Evolutionary conservation across 192 early-diverging fungal species (phyloP).

Genomic region (Obelidium mucronatum): DNA sequence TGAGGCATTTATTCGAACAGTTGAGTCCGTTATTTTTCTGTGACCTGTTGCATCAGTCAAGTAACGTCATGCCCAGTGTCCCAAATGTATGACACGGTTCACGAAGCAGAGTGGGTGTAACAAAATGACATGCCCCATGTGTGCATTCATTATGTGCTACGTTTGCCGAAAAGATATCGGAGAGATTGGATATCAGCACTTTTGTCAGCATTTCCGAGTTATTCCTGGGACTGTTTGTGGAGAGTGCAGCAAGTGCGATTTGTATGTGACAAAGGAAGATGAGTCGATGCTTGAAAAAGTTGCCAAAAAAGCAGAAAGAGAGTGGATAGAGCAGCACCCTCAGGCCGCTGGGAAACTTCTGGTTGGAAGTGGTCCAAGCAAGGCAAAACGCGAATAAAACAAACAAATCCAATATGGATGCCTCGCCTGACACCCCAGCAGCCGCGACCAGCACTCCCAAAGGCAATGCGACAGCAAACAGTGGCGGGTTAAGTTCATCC

Average conservation of each 20-base stretch:
- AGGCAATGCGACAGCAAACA: too few relatives aligned
- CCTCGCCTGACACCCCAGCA: background rate
- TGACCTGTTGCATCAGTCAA: background rate
- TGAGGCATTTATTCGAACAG: slow-evolving; percentile 67
- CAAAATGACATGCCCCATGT: slow-evolving; percentile 68
- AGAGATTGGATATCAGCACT: slow-evolving; percentile 62
- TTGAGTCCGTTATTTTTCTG: slow-evolving; percentile 31
- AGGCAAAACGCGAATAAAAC: background rate
- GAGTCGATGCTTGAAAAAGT: slow-evolving; percentile 50
- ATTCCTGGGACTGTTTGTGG: slow-evolving; percentile 53
- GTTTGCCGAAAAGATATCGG: slow-evolving; percentile 67
- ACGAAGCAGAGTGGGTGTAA: slow-evolving; percentile 68
- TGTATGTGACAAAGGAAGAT: slow-evolving; percentile 64
- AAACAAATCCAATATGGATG: background rate
- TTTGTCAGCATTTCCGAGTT: slow-evolving; percentile 67
- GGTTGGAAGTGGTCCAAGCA: background rate
- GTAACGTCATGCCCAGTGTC: slow-evolving; percentile 53
- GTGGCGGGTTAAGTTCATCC: too few relatives aligned
- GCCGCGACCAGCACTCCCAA: too few relatives aligned
- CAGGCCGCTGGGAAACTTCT: background rate
- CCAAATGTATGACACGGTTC: slow-evolving; percentile 60
- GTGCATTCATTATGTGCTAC: slow-evolving; percentile 69
- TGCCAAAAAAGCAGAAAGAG: slow-evolving; percentile 50
- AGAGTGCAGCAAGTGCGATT: slow-evolving; percentile 63
- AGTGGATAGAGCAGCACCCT: slow-evolving; percentile 45